Evolutionary conservation across 2,329 filamentous ascomycete genomes (phyloP).

Genomic region (Alternaria gansuensis): DNA sequence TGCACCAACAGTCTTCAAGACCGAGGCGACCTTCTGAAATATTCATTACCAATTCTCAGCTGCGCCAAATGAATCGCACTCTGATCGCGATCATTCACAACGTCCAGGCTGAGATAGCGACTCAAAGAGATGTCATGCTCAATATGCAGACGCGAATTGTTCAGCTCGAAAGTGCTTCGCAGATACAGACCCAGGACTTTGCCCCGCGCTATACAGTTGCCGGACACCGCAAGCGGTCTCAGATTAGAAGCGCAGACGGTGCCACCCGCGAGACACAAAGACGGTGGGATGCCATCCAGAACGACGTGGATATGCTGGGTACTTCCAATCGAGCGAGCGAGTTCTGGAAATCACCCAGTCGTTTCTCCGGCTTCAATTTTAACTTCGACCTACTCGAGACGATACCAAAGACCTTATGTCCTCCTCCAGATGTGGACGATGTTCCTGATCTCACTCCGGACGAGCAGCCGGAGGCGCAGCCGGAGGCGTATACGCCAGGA

Average conservation of each 20-base stretch:
- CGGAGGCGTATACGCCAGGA: conserved; percentile 6
- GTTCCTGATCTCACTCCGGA: conserved; percentile 32
- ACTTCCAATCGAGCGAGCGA: conserved; percentile 38
- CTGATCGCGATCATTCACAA: conserved; percentile 43
- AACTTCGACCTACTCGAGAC: conserved; percentile 30
- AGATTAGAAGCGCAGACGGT: conserved; percentile 19
- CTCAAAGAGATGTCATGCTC: conserved; percentile 39
- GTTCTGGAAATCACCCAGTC: conserved; percentile 38
- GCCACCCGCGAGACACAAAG: conserved; percentile 27
- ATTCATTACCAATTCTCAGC: conserved; percentile 39
- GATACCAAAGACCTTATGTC: conserved; percentile 11
- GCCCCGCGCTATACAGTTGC: not conserved
- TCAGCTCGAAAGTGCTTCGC: conserved; percentile 34
- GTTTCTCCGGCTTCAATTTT: conserved; percentile 43
- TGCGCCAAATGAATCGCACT: conserved; percentile 38
- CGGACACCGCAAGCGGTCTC: conserved; percentile 6
- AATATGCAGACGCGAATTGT: conserved; percentile 43
- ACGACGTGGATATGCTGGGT: conserved; percentile 40
- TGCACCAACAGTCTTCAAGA: conserved; percentile 4
- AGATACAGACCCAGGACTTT: conserved; percentile 5
- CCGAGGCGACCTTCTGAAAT: conserved; percentile 35
- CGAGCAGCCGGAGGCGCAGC: conserved; percentile 4
- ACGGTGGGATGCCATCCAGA: conserved; percentile 44
- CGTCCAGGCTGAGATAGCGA: conserved; percentile 40
- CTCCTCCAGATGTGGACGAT: conserved; percentile 36